Evolutionary conservation across 176 grass and related monocot genomes (phyloP), one percentile per base, ranked within the genome.

Genomic region (Musa itinerans): DNA sequence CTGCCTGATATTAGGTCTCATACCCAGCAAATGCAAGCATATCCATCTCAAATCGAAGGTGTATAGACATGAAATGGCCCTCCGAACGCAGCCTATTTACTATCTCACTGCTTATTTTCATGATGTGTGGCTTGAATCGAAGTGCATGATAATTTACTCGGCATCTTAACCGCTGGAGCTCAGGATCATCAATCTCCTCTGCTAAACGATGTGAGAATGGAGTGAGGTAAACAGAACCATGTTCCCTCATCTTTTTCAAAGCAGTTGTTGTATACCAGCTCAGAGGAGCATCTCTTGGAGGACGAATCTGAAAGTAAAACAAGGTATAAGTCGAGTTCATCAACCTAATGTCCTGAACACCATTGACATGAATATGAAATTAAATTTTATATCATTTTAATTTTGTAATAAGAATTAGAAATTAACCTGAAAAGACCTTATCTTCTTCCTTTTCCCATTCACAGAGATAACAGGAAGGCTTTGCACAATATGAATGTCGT

Each of bases 21-120:
- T 92, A 99, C 95, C 91, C 95, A 53, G 95, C 90, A 91, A 94
- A 99, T 79, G 95, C 86, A 84, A 99, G 88, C 95, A 99, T 99
- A 85, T 99, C 95, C 88, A 99, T 87, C 86, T 99, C 95, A 69
- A 99, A 99, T 0, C 95, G 82, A 85, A 99, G 91, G 84, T 99
- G 95, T 85, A 99, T 99, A 69, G 95, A 99, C 91, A 99, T 89
- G 66, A 92, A 99, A 83, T 94, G 91, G 26, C 91, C 95, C 84
- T 92, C 67, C 21, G 82, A 70, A 43, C 95, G 89, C 52, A 99
- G 88, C 74, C 83, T 99, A 81, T 86, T 89, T 59, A 99, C 88
- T 80, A 94, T 99, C 54, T 94, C 88, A 65, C 80, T 89, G 72
- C 95, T 99, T 78, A 86, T 86, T 87, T 89, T 89, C 86, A 91